Conservation (phyloP, 805 yeast species). For the Scheffersomyces amazonensis region DNA sequence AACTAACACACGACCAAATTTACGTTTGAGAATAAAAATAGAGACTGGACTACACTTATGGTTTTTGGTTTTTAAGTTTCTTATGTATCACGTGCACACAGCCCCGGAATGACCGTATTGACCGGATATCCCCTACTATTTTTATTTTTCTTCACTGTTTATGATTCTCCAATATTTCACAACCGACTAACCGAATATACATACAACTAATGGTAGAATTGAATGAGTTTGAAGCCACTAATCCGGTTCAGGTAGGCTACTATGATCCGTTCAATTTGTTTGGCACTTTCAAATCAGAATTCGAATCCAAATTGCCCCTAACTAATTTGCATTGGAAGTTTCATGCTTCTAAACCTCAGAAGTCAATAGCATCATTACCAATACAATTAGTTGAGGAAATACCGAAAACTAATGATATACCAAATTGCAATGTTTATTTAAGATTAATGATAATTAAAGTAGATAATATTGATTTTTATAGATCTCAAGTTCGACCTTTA, state of each 20-base stretch:
- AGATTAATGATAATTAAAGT: conserved; percentile 68
- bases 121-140: too few species aligned
- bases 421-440: conserved; percentile 59
- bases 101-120: too few species aligned
- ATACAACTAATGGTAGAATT: too few species aligned
- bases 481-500: conserved; percentile 77
- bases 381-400: conserved; percentile 57
- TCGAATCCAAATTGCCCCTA: conserved; percentile 50
- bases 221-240: conserved; percentile 3
- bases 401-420: conserved; percentile 29
- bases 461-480: conserved; percentile 68
- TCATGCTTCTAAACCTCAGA: conserved; percentile 47
- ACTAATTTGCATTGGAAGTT: conserved; percentile 70
- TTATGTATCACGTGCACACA: too few species aligned
- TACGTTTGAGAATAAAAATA: too few species aligned
- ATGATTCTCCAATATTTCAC: too few species aligned
- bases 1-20: too few species aligned
- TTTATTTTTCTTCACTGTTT: too few species aligned
- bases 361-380: conserved; percentile 61
- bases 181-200: too few species aligned
- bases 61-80: too few species aligned
- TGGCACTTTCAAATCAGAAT: conserved; percentile 39
- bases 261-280: conserved; percentile 73
- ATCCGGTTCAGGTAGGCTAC: conserved; percentile 47
- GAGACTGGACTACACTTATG: too few species aligned